These are phyloP conservation scores for Coemansia erecta DNA, from an alignment of 192 early-diverging fungal species.

Conservation along the genomic window DNA sequence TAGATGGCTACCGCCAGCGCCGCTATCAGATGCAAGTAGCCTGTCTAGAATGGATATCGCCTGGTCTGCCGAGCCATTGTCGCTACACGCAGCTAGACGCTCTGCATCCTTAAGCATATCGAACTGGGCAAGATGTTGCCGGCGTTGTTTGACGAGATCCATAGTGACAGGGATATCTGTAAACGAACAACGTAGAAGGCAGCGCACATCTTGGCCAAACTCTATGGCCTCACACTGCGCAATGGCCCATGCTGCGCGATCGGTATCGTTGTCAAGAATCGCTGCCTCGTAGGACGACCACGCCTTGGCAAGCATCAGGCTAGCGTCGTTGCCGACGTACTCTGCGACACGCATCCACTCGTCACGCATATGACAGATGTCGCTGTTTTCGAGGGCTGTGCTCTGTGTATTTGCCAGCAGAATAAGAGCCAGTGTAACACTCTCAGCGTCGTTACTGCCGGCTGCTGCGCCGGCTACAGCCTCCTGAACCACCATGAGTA, in stretches of 20 bases:
- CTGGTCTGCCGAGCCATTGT: slow-evolving; percentile 5
- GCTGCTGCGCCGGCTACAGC: slow-evolving; percentile 15
- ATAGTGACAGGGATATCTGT: slow-evolving; percentile 21
- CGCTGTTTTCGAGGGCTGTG: not conserved
- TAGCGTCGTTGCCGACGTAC: not conserved
- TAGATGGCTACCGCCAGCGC: not conserved
- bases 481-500: slow-evolving; percentile 15
- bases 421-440: slow-evolving; percentile 15
- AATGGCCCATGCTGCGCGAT: slow-evolving; percentile 9
- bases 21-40: not conserved
- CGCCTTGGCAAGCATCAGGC: slow-evolving; percentile 16
- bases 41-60: not conserved
- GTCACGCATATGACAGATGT: slow-evolving; percentile 10
- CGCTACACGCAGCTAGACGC: slow-evolving; percentile 7
- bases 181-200: slow-evolving; percentile 17
- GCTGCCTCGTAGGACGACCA: slow-evolving; percentile 37
- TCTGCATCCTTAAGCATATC: slow-evolving; percentile 16
- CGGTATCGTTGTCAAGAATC: slow-evolving; percentile 10
- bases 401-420: slow-evolving; percentile 13
- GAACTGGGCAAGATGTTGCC: slow-evolving; percentile 12
- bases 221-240: slow-evolving; percentile 9
- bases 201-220: not conserved
- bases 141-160: slow-evolving; percentile 15
- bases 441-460: not conserved
- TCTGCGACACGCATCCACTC: slow-evolving; percentile 15